These are phyloP conservation scores for Clavariopsis aquatica DNA, from an alignment of 495 filamentous ascomycete species.

Conservation along the genomic window DNA sequence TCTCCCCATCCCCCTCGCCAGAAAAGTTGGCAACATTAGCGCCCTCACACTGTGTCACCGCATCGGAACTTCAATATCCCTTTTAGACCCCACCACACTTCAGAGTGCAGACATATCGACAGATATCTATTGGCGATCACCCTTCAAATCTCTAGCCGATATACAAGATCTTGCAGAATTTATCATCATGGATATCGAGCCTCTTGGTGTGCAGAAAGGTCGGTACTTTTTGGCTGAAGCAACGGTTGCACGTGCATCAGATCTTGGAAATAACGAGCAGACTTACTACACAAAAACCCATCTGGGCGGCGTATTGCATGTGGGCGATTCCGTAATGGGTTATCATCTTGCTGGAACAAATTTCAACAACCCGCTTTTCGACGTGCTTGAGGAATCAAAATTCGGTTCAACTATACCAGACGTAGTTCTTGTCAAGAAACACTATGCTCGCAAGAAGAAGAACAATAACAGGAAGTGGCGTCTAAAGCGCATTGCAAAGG, in stretches of 20 bases:
- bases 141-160: conserved; percentile 81
- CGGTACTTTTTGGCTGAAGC: conserved; percentile 82
- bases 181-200: conserved; percentile 91
- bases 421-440: conserved; percentile 93
- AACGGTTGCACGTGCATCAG: conserved; percentile 81
- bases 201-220: conserved; percentile 69
- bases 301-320: conserved; percentile 80
- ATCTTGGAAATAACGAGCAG: conserved; percentile 82
- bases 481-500: conserved; percentile 86
- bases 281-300: conserved; percentile 89
- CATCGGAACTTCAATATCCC: conserved; percentile 85
- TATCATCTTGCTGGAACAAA: conserved; percentile 86
- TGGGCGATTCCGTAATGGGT: conserved; percentile 88
- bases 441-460: conserved; percentile 82
- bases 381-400: conserved; percentile 70
- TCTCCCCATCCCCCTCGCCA: conserved; percentile 85
- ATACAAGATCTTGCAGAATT: conserved; percentile 86
- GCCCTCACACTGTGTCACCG: conserved; percentile 80
- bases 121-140: conserved; percentile 80
- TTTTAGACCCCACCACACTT: conserved; percentile 87
- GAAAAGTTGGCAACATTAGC: conserved; percentile 79
- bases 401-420: conserved; percentile 81
- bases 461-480: conserved; percentile 84
- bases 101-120: conserved; percentile 84
- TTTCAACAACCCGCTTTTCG: conserved; percentile 84